Base-by-base conservation (phyloP, 345 rosid species). In the Murraya koenigii region DNA sequence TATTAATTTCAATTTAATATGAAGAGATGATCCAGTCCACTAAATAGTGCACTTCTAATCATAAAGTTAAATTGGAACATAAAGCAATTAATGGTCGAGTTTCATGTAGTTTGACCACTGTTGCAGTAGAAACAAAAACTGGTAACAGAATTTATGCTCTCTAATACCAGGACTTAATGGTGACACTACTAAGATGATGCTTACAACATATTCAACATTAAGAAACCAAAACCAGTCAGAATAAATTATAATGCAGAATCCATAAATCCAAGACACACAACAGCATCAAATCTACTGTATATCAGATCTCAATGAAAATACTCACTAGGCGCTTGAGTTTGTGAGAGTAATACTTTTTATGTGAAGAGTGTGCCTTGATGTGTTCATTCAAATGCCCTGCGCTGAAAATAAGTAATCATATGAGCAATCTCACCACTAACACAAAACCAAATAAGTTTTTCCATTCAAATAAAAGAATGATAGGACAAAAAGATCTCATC, bases 311-410 rank as follows among this genome's bases (percentile, higher is more conserved):
- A 39, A 74, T 54, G 58, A 20, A 49, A 79, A 80, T 67, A 72
- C 84, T 79, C 66, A 91, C 97, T 86, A 91, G 73, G 8, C 90
- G 90, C 68, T 82, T 92, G 61, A 92, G 86, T 79, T 92, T 92
- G 80, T 92, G 91, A 68, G 96, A 92, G 87, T 86, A 92, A 85
- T 80, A 92, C 63, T 72, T 85, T 65, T 75, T 81, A 80, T 92
- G 96, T 30, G 87, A 84, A 38, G 82, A 81, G 71, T 87, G 74
- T 33, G 58, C 71, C 75, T 47, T 69, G 60, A 90, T 83, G 79
- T 92, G 96, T 76, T 92, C 88, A 70, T 92, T 83, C 86, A 92
- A 82, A 84, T 92, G 96, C 64, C 94, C 96, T 84, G 90, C 86
- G 81, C 94, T 92, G 93, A 69, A 68, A 72, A 75, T 54, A 73